A percentile compares a stretch with the other conserved stretches of the same genome.
Evolutionary conservation across 2,329 filamentous ascomycete genomes (phyloP).

Genomic region (Ilyonectria mors-panacis): DNA sequence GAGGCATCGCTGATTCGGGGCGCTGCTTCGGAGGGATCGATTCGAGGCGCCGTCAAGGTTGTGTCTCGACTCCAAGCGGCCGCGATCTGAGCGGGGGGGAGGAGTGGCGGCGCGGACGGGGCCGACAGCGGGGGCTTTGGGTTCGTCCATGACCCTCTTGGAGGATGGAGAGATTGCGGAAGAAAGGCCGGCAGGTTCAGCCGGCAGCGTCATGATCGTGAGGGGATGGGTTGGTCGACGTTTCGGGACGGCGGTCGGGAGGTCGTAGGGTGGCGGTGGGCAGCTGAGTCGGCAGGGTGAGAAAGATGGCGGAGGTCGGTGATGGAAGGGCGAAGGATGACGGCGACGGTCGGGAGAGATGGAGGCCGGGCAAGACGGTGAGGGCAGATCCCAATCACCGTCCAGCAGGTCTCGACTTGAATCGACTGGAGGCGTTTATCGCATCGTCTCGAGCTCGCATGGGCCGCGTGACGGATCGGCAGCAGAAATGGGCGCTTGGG

Average conservation of each 20-base stretch:
- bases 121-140: slow-evolving; percentile 50
- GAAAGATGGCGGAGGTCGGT: not conserved
- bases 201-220: slow-evolving; percentile 53
- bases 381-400: slow-evolving; percentile 45
- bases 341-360: slow-evolving; percentile 1
- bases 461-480: slow-evolving; percentile 34
- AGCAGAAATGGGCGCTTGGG: slow-evolving; percentile 30
- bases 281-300: slow-evolving; percentile 14
- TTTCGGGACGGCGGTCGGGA: slow-evolving; percentile 4
- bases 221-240: slow-evolving; percentile 29
- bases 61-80: slow-evolving; percentile 58
- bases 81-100: slow-evolving; percentile 61
- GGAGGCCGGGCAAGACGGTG: slow-evolving; percentile 38
- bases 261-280: slow-evolving; percentile 19
- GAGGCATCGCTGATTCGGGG: slow-evolving; percentile 54
- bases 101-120: slow-evolving; percentile 61
- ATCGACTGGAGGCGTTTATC: slow-evolving; percentile 42
- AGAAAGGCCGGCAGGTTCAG: slow-evolving; percentile 47
- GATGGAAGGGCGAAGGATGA: not conserved
- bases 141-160: slow-evolving; percentile 53
- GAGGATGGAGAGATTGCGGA: slow-evolving; percentile 51
- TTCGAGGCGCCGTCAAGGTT: slow-evolving; percentile 54
- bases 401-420: slow-evolving; percentile 42
- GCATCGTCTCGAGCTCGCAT: slow-evolving; percentile 48
- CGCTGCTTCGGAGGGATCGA: slow-evolving; percentile 53